Base-by-base conservation (phyloP, 2,329 filamentous ascomycete genomes). In the Xylaria arbuscula region DNA sequence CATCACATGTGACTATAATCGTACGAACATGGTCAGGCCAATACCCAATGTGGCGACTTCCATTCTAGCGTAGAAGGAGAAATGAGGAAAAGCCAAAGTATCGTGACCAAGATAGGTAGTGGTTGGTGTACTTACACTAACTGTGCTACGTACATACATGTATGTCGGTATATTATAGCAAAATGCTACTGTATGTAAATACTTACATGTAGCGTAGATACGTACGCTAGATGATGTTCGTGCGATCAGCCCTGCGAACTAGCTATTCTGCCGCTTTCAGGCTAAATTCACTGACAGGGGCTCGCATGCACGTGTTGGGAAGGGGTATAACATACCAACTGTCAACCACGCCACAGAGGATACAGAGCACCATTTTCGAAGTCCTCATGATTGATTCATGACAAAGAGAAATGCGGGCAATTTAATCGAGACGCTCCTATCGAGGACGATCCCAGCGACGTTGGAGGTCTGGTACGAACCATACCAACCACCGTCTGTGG, bases 201-300 rank as follows among this genome's bases (percentile, higher is more conserved):
- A n/a, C n/a, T n/a, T n/a, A n/a, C n/a, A n/a, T n/a, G n/a, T n/a
- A n/a, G n/a, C n/a, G n/a, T n/a, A n/a, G n/a, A n/a, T n/a, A n/a
- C n/a, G n/a, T n/a, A n/a, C n/a, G n/a, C n/a, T n/a, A n/a, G n/a
- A n/a, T n/a, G n/a, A n/a, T n/a, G n/a, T 42, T 55, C 32, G 50
- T 28, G 36, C 59, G 58, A 63, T 67, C 67, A 69, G 69, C 67
- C 67, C 62, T 68, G 64, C 54, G 45, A 68, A 62, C 70, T 70
- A 64, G 28, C 32, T 34, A 70, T 73, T 73, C 56, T 72, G 66
- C 71, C 71, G 70, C 32, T 51, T 72, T 73, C 50, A 73, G 71
- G 71, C 71, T 73, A 73, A 73, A 73, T 72, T 36, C 62, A 59
- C 47, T 10, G 62, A 64, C 56, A 34, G 24, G 60, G 68, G 64